A percentile compares a stretch with the other conserved stretches of the same genome.
These are phyloP conservation scores for Wilcoxina mikolae DNA, from an alignment of 495 filamentous ascomycete species.

Conservation along the genomic window DNA sequence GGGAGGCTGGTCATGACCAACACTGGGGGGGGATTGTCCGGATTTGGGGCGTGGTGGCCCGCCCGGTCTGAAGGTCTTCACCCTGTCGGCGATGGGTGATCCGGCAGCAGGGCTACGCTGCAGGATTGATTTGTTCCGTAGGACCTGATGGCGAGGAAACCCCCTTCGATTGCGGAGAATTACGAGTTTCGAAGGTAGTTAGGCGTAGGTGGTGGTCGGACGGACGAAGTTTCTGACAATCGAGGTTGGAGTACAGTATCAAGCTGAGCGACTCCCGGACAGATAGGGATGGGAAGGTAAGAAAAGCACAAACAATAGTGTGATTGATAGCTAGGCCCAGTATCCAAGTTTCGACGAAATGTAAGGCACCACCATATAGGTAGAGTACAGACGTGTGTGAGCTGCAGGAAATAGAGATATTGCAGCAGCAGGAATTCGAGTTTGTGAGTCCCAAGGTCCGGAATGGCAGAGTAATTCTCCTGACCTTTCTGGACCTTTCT, in stretches of 20 bases:
- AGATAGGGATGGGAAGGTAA: no score
- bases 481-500: not conserved
- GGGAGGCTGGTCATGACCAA: conserved; percentile 7
- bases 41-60: not conserved
- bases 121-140: no score
- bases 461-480: not conserved
- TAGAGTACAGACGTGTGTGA: not conserved
- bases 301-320: not conserved
- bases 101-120: not conserved
- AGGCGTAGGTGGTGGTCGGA: no score
- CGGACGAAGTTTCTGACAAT: no score
- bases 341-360: conserved; percentile 6
- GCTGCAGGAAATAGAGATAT: conserved; percentile 3
- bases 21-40: not conserved
- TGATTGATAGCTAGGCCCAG: not conserved
- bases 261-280: no score
- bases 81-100: not conserved
- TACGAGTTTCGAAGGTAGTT: no score
- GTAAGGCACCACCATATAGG: conserved; percentile 5
- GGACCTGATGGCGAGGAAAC: no score
- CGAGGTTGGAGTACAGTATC: no score
- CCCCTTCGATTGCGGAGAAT: no score
- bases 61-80: not conserved
- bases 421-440: not conserved
- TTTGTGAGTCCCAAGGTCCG: not conserved